Percentiles rank a stretch among this genome's conserved stretches.
Conservation (phyloP, 1,284 basidiomycete genomes). For the Cryptococcus sp. region DNA sequence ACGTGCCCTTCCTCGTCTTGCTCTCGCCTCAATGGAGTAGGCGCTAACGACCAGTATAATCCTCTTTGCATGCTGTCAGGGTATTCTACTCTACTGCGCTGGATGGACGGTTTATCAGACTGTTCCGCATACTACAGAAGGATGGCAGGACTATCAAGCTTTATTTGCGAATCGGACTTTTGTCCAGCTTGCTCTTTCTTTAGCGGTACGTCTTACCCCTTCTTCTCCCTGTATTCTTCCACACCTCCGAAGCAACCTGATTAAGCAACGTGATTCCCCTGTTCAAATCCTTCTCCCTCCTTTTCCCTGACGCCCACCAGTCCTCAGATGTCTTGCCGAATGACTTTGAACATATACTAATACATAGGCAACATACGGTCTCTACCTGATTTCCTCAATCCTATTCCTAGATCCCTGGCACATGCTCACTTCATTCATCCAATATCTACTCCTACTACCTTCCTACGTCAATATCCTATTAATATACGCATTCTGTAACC, state of each 20-base stretch:
- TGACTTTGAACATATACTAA: too few species aligned
- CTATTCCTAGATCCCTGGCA: slow-evolving; percentile 90
- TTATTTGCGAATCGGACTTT: slow-evolving; percentile 67
- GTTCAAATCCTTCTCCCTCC: too few species aligned
- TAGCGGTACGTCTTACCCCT: slow-evolving; percentile 23
- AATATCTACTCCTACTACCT: slow-evolving; percentile 50
- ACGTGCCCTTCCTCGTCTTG: slow-evolving; percentile 68
- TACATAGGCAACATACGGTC: slow-evolving; percentile 83
- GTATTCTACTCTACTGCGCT: slow-evolving; percentile 67
- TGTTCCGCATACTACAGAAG: slow-evolving; percentile 65
- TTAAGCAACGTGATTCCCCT: too few species aligned
- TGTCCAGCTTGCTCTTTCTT: slow-evolving; percentile 61
- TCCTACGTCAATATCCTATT: slow-evolving; percentile 76
- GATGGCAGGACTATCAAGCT: slow-evolving; percentile 63
- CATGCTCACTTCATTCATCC: slow-evolving; percentile 78
- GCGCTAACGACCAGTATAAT: slow-evolving; percentile 45
- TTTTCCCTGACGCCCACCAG: too few species aligned
- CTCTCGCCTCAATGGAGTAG: slow-evolving; percentile 53
- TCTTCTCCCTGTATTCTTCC: slow-evolving; percentile 68
- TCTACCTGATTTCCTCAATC: slow-evolving; percentile 79
- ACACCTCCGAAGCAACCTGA: too few species aligned
- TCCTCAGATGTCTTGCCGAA: slow-evolving; percentile 2
- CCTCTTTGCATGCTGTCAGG: slow-evolving; percentile 43
- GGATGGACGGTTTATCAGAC: slow-evolving; percentile 80
- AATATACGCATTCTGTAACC: slow-evolving; percentile 62